Conservation (phyloP, 164 flowering plant species). For the Umbilicus rupestris region DNA sequence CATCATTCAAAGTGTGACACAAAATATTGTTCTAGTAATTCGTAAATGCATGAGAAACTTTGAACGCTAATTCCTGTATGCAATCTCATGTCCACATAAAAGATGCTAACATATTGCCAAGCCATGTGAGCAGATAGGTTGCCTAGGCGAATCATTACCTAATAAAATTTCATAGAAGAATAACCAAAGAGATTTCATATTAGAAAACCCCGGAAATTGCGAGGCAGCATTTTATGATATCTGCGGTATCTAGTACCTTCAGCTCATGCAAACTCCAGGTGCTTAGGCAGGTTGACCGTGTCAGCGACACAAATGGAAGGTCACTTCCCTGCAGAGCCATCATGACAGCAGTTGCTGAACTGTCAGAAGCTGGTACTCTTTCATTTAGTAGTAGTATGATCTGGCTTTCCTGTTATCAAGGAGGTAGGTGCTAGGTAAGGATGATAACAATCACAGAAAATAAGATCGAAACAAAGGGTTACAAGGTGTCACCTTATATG, state of each 20-base stretch:
- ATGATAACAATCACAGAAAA: neutral
- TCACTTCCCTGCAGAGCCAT: constrained; percentile 54
- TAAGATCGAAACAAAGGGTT: neutral
- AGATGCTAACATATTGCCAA: neutral
- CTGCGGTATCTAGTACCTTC: constrained; percentile 35
- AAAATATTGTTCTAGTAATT: no score
- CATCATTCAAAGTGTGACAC: no score
- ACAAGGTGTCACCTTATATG: constrained; percentile 57
- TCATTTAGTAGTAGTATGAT: constrained; percentile 68
- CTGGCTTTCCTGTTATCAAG: constrained; percentile 60
- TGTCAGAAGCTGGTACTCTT: constrained; percentile 38
- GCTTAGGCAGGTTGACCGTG: constrained; percentile 26
- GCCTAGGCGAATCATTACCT: neutral
- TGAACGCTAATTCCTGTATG: no score
- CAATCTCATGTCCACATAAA: no score
- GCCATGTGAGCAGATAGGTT: neutral
- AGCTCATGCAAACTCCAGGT: constrained; percentile 58
- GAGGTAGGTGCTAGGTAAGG: constrained; percentile 2
- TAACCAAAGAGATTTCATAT: neutral
- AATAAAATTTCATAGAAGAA: neutral
- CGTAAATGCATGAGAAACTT: neutral
- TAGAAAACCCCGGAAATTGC: neutral
- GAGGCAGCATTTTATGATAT: neutral
- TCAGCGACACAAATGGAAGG: constrained; percentile 61
- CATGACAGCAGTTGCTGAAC: constrained; percentile 54